Evolutionary conservation across 2,329 filamentous ascomycete species (phyloP), one percentile per base, ranked within the genome.

Genomic region (Neurospora sp.): DNA sequence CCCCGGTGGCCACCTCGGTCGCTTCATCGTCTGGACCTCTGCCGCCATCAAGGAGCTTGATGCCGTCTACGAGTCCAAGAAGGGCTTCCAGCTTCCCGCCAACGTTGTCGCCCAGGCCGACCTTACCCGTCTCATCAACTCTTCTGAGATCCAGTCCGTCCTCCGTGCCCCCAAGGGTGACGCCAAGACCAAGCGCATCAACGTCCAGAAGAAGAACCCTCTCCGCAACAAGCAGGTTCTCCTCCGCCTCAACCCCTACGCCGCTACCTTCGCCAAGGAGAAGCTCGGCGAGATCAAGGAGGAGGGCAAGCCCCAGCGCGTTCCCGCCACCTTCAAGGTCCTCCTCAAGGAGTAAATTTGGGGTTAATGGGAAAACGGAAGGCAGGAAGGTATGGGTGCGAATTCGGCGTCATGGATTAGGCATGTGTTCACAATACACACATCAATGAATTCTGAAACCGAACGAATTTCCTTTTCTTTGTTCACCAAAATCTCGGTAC

Each of bases 121-220:
- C 81, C 90, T 99, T 78, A 89, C 89, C 85, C 96, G 96, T 84
- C 89, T 99, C 81, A 99, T 99, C 91, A 99, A 99, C 93, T 95
- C 91, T 80, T 93, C 92, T 80, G 96, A 99, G 87, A 91, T 98
- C 83, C 96, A 99, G 91, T 92, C 91, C 83, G 95, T 97, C 71
- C 89, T 99, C 80, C 90, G 92, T 78, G 93, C 91, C 73, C 93
- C 94, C 83, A 96, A 94, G 88, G 96, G 96, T 78, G 89, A 91
- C 77, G 89, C 93, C 80, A 85, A 89, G 81, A 96, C 93, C 84
- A 97, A 97, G 90, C 92, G 96, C 81, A 85, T 87, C 77, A 85
- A 88, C 80, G 93, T 97, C 77, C 95, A 97, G 89, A 99, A 99
- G 93, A 98, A 98, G 94, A 99, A 99, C 89, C 96, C 96, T 80